Evolutionary conservation across 139 green algal genomes (phyloP).

Genomic region (Chlorella sp.): DNA sequence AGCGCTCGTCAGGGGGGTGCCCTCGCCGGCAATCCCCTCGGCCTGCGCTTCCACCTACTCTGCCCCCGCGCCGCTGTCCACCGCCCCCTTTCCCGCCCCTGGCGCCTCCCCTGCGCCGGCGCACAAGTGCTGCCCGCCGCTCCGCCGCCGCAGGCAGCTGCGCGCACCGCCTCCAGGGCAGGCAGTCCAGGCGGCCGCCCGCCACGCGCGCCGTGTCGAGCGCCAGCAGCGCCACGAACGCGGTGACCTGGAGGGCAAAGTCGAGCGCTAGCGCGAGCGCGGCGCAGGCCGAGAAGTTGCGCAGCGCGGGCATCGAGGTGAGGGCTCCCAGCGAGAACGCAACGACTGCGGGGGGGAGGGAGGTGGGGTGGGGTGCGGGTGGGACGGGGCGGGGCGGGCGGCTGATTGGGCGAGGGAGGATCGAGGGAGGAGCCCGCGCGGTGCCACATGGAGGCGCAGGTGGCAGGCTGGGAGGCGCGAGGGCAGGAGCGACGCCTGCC

Average conservation of each 20-base stretch:
- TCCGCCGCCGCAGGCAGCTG: not conserved
- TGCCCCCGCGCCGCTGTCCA: too few species aligned
- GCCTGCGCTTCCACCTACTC: too few species aligned
- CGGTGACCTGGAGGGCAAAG: slow-evolving; percentile 83
- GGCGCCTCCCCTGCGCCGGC: not conserved
- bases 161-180: slow-evolving; percentile 55
- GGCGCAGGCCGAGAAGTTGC: slow-evolving; percentile 82
- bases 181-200: slow-evolving; percentile 60
- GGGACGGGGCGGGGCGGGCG: too few species aligned
- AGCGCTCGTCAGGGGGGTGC: too few species aligned
- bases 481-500: too few species aligned
- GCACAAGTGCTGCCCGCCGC: too few species aligned
- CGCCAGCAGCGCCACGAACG: slow-evolving; percentile 78
- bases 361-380: not conserved
- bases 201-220: slow-evolving; percentile 68
- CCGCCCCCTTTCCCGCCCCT: not conserved
- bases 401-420: too few species aligned
- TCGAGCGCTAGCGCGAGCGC: slow-evolving; percentile 82
- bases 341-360: slow-evolving; percentile 33
- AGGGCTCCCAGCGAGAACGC: slow-evolving; percentile 80
- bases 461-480: too few species aligned
- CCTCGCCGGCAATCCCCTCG: too few species aligned
- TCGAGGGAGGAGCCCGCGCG: too few species aligned
- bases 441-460: too few species aligned
- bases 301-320: slow-evolving; percentile 83